phyloP scores from a whole-genome alignment of 768 basidiomycete species.

The Rhodotorula diobovata region DNA sequence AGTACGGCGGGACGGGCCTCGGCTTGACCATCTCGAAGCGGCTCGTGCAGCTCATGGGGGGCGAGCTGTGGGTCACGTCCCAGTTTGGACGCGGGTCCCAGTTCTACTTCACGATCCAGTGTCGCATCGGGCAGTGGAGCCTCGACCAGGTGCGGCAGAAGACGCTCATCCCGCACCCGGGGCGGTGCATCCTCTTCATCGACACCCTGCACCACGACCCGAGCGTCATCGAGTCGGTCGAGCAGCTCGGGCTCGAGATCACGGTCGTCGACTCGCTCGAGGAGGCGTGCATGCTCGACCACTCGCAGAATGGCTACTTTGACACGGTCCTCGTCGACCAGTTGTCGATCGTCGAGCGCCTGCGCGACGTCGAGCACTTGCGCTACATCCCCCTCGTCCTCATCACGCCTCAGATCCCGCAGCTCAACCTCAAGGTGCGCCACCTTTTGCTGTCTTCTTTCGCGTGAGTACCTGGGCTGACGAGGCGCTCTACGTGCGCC shows the following conservation, averaged over 20 bases:
- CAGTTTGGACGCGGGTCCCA: constrained; percentile 86
- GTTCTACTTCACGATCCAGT: constrained; percentile 95
- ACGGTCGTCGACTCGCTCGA: constrained; percentile 70
- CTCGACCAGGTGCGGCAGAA: constrained; percentile 69
- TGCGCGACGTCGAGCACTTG: constrained; percentile 85
- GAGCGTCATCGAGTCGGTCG: constrained; percentile 70
- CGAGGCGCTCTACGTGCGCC: neutral
- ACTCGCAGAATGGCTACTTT: constrained; percentile 64
- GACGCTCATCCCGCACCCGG: constrained; percentile 71
- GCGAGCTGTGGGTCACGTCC: constrained; percentile 97
- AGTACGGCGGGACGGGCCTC: constrained; percentile 95
- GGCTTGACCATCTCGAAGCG: constrained; percentile 93
- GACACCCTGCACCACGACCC: constrained; percentile 69
- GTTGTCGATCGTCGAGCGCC: constrained; percentile 71
- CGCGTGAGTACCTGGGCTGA: constrained; percentile 47
- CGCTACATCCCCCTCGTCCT: constrained; percentile 95
- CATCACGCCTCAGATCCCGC: constrained; percentile 40
- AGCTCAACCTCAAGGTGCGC: constrained; percentile 42
- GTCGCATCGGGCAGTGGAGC: constrained; percentile 66
- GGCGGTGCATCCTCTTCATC: constrained; percentile 83
- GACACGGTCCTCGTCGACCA: constrained; percentile 96
- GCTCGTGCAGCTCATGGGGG: constrained; percentile 93
- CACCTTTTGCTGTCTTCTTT: constrained; percentile 57
- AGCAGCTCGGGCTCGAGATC: constrained; percentile 71
- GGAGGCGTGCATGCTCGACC: constrained; percentile 55